phyloP scores from a whole-genome alignment of 495 filamentous ascomycete species.

The Xylaria flabelliformis region DNA sequence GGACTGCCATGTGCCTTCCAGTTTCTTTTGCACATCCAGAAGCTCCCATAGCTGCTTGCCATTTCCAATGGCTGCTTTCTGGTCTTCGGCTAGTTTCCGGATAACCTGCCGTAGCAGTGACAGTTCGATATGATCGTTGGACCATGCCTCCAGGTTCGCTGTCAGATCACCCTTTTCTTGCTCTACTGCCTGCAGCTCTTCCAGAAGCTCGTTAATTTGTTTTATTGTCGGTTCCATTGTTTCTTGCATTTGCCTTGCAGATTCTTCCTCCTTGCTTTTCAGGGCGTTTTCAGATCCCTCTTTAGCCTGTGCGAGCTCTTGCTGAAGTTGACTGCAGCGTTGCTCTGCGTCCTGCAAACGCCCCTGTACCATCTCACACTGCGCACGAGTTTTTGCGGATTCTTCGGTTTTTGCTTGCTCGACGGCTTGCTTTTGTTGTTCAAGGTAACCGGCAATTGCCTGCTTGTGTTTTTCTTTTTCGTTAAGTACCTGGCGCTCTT shows the following conservation, averaged over 20 bases:
- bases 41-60: slow-evolving; percentile 30
- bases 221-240: slow-evolving; percentile 22
- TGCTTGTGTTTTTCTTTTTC: slow-evolving; percentile 27
- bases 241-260: slow-evolving; percentile 25
- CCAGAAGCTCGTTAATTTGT: slow-evolving; percentile 24
- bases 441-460: slow-evolving; percentile 24
- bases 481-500: slow-evolving; percentile 25
- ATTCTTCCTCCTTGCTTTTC: slow-evolving; percentile 26
- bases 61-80: slow-evolving; percentile 31
- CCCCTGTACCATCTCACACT: slow-evolving; percentile 27
- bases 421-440: slow-evolving; percentile 34
- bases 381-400: slow-evolving; percentile 24
- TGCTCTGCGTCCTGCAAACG: slow-evolving; percentile 31
- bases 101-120: slow-evolving; percentile 36
- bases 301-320: slow-evolving; percentile 33
- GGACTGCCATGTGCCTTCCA: slow-evolving; percentile 32
- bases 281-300: slow-evolving; percentile 9
- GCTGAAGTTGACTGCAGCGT: slow-evolving; percentile 29
- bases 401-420: slow-evolving; percentile 29
- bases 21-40: slow-evolving; percentile 33
- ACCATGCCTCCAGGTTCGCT: slow-evolving; percentile 35
- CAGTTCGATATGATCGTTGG: slow-evolving; percentile 32
- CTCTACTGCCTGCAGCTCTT: slow-evolving; percentile 28
- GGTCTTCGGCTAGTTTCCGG: slow-evolving; percentile 29
- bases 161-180: slow-evolving; percentile 28